These are phyloP conservation scores for Schizochytrium sp. DNA, from an alignment of 108 stramenopile species.

Conservation along the genomic window DNA sequence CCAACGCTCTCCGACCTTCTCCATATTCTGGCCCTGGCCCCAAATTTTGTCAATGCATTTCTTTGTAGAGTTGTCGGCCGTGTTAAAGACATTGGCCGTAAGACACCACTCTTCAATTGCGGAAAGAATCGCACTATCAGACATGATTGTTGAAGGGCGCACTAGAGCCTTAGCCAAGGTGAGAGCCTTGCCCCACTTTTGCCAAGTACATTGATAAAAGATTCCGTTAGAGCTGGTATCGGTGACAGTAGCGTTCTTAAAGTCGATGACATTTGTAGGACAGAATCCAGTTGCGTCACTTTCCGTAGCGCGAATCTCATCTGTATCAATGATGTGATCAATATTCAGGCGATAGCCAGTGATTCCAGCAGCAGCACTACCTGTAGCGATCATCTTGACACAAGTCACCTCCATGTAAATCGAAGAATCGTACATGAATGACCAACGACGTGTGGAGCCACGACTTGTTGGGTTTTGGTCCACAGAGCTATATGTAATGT, in stretches of 20 bases:
- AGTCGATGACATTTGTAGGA: background rate
- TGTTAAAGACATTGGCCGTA: slow-evolving; percentile 16
- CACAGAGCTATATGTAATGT: background rate
- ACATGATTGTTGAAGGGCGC: background rate
- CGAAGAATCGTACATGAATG: background rate
- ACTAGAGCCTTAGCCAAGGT: slow-evolving; percentile 23
- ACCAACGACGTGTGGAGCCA: background rate
- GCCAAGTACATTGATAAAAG: slow-evolving; percentile 12
- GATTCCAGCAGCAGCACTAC: background rate
- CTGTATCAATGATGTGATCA: slow-evolving; percentile 7
- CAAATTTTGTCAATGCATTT: background rate
- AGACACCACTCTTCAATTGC: slow-evolving; percentile 22
- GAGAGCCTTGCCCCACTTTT: slow-evolving; percentile 15
- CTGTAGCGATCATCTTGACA: background rate
- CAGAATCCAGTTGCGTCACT: background rate
- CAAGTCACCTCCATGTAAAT: background rate
- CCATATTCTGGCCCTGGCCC: background rate
- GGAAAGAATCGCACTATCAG: background rate
- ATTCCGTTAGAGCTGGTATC: background rate
- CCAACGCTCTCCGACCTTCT: background rate
- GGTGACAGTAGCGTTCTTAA: background rate
- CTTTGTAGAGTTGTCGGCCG: background rate
- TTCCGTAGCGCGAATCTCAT: slow-evolving; percentile 34
- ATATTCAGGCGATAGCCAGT: slow-evolving; percentile 46
- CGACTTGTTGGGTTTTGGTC: background rate